Evolutionary conservation across 345 rosid genomes (phyloP).

Genomic region (Syzygium oleosum): DNA sequence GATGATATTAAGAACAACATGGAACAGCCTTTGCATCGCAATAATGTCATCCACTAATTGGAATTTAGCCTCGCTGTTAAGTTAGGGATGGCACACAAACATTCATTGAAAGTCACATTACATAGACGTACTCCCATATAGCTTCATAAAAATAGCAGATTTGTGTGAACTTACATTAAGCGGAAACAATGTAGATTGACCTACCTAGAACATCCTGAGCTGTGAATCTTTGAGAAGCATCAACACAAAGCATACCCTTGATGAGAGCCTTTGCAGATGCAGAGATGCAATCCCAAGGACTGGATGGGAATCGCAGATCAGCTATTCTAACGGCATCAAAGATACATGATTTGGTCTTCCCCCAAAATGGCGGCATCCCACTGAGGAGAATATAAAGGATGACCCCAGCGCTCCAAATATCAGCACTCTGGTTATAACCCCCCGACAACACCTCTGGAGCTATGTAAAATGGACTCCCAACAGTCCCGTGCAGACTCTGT

Average conservation of each 20-base stretch:
- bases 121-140: not conserved
- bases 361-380: slow-evolving; percentile 70
- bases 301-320: slow-evolving; percentile 50
- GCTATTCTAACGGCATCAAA: slow-evolving; percentile 58
- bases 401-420: slow-evolving; percentile 72
- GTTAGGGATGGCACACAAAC: not conserved
- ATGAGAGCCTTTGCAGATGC: slow-evolving; percentile 48
- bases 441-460: slow-evolving; percentile 68
- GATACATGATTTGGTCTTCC: slow-evolving; percentile 57
- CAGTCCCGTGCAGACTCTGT: slow-evolving; percentile 53
- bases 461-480: slow-evolving; percentile 67
- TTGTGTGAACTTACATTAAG: not conserved
- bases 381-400: slow-evolving; percentile 60
- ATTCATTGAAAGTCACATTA: not conserved
- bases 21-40: not conserved
- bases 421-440: slow-evolving; percentile 64
- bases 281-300: slow-evolving; percentile 44
- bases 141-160: not conserved
- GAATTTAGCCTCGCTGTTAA: not conserved
- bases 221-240: slow-evolving; percentile 37
- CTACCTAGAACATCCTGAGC: slow-evolving; percentile 57
- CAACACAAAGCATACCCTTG: slow-evolving; percentile 46
- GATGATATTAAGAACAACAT: not conserved
- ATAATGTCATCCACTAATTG: not conserved
- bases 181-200: slow-evolving; percentile 3